phyloP scores from a whole-genome alignment of 176 grass and related monocot genomes.

The Oryza glaberrima region DNA sequence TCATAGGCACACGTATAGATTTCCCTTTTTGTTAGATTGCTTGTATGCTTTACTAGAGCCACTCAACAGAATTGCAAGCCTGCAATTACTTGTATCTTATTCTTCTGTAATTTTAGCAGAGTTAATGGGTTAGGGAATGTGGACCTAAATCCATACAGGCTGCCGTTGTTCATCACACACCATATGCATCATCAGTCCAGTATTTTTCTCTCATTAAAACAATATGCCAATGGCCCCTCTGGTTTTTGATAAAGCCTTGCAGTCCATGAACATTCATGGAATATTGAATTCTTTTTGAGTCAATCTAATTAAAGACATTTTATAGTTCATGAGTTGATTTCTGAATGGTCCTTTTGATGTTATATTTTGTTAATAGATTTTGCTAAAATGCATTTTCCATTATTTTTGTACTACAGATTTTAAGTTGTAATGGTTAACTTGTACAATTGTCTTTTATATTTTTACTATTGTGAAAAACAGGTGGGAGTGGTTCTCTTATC shows the following conservation, averaged over 20 bases:
- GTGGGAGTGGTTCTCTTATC: no score
- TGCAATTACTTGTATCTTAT: conserved; percentile 6
- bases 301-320: background rate
- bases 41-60: background rate
- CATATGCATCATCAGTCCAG: background rate
- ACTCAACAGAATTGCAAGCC: background rate
- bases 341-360: no score
- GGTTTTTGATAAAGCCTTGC: background rate
- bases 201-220: background rate
- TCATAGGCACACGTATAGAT: no score
- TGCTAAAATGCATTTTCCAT: no score
- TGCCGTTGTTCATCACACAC: background rate
- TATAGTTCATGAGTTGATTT: background rate
- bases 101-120: background rate
- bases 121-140: background rate
- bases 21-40: no score
- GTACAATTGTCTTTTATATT: no score
- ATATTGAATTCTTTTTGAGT: background rate
- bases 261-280: background rate
- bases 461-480: no score
- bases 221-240: background rate
- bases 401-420: no score
- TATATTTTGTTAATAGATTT: no score
- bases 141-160: background rate
- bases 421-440: no score